Base-by-base conservation (phyloP, 2,329 filamentous ascomycete genomes). In the Penicillium sp. region DNA sequence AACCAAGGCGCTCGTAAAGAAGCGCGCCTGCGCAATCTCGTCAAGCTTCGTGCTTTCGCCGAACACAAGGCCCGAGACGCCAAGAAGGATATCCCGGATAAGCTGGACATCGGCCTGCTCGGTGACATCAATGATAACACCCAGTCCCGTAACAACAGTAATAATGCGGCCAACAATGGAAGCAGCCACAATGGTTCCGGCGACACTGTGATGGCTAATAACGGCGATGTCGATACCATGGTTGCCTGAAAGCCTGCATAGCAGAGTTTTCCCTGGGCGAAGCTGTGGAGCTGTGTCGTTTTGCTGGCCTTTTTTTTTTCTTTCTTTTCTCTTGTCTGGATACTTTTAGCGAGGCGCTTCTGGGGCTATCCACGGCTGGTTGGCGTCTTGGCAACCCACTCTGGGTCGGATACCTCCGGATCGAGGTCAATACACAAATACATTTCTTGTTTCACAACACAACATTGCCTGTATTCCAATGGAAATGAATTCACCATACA, bases 31-130 rank as follows among this genome's bases (percentile, higher is more conserved):
- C 86, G 91, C 59, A 87, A 91, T 66, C 83, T 99, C 3, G 88
- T 97, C 44, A 89, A 89, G 72, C 85, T 96, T 73, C 87, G 94
- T 60, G 88, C 89, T 0, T 99, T 94, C 92, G 89, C 92, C 10
- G 94, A 98, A 77, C 72, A 79, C 45, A 81, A 81, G 64, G 81
- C 81, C n/a, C 74, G 79, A 40, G 78, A 81, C 54, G 72, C 75
- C 15, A 82, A 81, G 62, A 81, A 79, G 64, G 78, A 82, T 59
- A 71, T 83, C 13, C 81, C 81, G 13, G 79, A 80, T 28, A 77
- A 78, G 53, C 67, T 83, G 54, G 77, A 78, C 42, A 74, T 83
- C 53, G 80, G 80, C 30, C 76, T 83, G n/a, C 73, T 77, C 51
- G 70, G 71, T 45, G 73, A 74, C 49, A 60, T 53, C 55, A 63